Evolutionary conservation across 129 eudicot genomes (phyloP).

Genomic region (Tagetes patula): DNA sequence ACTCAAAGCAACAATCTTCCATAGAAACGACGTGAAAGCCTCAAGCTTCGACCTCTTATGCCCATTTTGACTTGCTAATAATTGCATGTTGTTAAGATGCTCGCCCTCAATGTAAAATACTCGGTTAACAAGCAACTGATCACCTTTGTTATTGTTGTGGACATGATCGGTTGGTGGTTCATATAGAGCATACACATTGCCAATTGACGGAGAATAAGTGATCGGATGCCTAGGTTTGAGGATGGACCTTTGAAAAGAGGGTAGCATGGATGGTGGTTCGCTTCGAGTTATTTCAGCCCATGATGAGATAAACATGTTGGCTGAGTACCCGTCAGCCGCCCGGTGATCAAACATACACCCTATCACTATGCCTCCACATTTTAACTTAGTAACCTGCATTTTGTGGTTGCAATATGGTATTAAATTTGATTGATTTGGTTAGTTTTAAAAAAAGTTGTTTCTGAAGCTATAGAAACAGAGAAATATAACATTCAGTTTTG

Average conservation of each 20-base stretch:
- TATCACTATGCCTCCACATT: slow-evolving; percentile 54
- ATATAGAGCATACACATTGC: slow-evolving; percentile 3
- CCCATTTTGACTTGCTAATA: slow-evolving; percentile 31
- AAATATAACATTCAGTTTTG: background rate
- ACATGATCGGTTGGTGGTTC: background rate
- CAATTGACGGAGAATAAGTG: slow-evolving; percentile 12
- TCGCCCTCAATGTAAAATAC: slow-evolving; percentile 33
- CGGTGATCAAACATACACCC: slow-evolving; percentile 52
- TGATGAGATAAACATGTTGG: slow-evolving; percentile 59
- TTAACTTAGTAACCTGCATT: slow-evolving; percentile 48
- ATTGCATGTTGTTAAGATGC: slow-evolving; percentile 39
- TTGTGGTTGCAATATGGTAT: background rate
- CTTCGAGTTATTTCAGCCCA: slow-evolving; percentile 54
- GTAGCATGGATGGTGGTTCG: slow-evolving; percentile 32
- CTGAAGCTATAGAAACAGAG: background rate
- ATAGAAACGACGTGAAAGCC: slow-evolving; percentile 35
- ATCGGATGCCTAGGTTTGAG: slow-evolving; percentile 47
- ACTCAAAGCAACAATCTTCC: slow-evolving; percentile 25
- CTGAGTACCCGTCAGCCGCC: slow-evolving; percentile 57
- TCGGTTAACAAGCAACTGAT: slow-evolving; percentile 33
- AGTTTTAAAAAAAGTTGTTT: background rate
- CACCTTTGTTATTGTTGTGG: background rate
- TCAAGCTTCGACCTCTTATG: slow-evolving; percentile 40
- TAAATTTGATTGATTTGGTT: background rate
- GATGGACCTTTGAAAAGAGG: slow-evolving; percentile 53